A percentile compares a stretch with the other conserved stretches of the same genome.
Conservation (phyloP, 164 flowering plant genomes). For the Dillenia turbinata region DNA sequence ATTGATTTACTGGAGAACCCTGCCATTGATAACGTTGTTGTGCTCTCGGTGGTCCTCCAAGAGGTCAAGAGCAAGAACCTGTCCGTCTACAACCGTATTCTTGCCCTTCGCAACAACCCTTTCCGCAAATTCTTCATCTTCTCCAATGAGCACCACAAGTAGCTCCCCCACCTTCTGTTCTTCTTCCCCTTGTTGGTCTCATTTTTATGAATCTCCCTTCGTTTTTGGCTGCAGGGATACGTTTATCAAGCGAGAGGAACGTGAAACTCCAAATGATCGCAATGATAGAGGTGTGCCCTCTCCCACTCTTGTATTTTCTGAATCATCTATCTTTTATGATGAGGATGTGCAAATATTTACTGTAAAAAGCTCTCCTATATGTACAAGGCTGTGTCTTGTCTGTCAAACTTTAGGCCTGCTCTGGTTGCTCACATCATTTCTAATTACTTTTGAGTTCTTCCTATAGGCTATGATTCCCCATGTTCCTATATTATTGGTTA, state of each 20-base stretch:
- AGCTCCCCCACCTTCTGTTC: constrained; percentile 13
- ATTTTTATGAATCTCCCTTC: background rate
- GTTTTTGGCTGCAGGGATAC: constrained; percentile 59
- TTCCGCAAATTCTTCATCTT: constrained; percentile 71
- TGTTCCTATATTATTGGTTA: too few species aligned
- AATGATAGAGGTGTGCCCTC: constrained; percentile 84
- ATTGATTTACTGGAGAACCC: constrained; percentile 97
- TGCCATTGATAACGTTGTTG: constrained; percentile 74
- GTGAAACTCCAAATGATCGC: constrained; percentile 93
- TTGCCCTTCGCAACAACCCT: constrained; percentile 70
- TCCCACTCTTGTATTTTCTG: background rate
- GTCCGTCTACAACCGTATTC: constrained; percentile 71
- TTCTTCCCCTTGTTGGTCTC: background rate
- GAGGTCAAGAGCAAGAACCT: constrained; percentile 90
- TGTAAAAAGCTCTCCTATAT: too few species aligned
- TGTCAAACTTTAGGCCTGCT: too few species aligned
- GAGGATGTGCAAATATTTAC: too few species aligned
- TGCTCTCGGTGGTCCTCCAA: constrained; percentile 73
- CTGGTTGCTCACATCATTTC: too few species aligned
- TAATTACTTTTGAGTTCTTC: too few species aligned
- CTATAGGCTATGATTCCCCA: too few species aligned
- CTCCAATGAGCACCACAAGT: constrained; percentile 91
- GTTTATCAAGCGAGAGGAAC: constrained; percentile 68
- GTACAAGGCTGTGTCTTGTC: too few species aligned
- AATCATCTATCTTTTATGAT: too few species aligned